Conservation (phyloP, 2,329 filamentous ascomycete genomes). For the Fusarium mexicanum region DNA sequence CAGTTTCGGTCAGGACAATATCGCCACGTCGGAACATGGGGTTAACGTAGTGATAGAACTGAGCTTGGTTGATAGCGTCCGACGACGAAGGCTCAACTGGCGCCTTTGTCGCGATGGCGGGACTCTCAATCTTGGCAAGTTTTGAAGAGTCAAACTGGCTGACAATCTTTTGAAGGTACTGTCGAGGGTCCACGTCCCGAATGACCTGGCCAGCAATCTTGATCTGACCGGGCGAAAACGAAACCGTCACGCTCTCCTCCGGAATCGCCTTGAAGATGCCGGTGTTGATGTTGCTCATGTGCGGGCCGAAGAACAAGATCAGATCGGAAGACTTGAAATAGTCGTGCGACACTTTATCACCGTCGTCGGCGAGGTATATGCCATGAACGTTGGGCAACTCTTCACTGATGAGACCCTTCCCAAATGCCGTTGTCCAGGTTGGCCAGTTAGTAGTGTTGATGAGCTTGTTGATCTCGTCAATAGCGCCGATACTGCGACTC, state of each 20-base stretch:
- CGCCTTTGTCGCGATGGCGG: not conserved
- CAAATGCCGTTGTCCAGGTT: conserved; percentile 13
- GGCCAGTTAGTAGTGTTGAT: not conserved
- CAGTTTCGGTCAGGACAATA: conserved; percentile 5
- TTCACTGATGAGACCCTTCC: conserved; percentile 1
- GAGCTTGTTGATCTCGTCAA: not conserved
- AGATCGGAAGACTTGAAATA: conserved; percentile 14
- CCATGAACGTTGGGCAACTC: conserved; percentile 13
- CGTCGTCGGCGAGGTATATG: not conserved
- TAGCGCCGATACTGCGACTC: not conserved
- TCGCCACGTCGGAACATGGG: conserved; percentile 4
- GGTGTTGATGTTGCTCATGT: conserved; percentile 19
- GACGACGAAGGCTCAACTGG: not conserved
- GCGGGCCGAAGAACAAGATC: conserved; percentile 6
- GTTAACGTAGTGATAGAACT: conserved; percentile 9
- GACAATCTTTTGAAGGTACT: not conserved
- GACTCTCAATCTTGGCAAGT: not conserved
- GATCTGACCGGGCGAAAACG: not conserved
- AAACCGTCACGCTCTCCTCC: not conserved
- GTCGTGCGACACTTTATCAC: not conserved
- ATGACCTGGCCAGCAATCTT: not conserved
- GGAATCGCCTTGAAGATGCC: conserved; percentile 2
- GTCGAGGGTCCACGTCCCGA: not conserved
- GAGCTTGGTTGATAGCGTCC: not conserved
- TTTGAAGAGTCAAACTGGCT: not conserved